phyloP scores from a whole-genome alignment of 495 filamentous ascomycete species.

The Saxispiralis lemnorum region DNA sequence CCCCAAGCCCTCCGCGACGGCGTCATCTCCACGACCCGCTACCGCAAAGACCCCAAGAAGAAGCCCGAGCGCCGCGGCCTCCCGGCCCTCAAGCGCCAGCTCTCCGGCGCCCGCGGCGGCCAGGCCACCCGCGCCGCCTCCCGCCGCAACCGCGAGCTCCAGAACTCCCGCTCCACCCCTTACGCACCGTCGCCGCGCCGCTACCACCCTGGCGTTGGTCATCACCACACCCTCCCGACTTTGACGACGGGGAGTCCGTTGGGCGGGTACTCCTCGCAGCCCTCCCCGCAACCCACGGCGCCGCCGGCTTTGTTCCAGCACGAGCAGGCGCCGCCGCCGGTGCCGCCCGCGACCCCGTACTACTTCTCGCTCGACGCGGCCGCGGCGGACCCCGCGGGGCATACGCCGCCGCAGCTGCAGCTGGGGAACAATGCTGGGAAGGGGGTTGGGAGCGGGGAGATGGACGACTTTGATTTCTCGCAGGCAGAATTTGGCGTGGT shows the following conservation, averaged over 20 bases:
- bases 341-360: conserved; percentile 6
- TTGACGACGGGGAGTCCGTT: not conserved
- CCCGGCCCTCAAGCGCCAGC: conserved; percentile 33
- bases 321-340: not conserved
- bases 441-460: not conserved
- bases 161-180: conserved; percentile 4
- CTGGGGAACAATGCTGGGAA: not conserved
- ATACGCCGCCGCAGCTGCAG: conserved; percentile 1
- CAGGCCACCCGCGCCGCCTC: conserved; percentile 28
- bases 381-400: not conserved
- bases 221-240: too few species aligned
- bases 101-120: conserved; percentile 39
- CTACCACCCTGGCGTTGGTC: conserved; percentile 1
- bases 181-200: not conserved
- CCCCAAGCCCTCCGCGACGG: conserved; percentile 34
- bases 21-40: conserved; percentile 60
- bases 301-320: not conserved
- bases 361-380: not conserved
- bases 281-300: not conserved
- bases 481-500: conserved; percentile 2
- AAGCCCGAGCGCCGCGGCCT: conserved; percentile 30
- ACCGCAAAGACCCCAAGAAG: conserved; percentile 33
- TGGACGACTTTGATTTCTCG: conserved; percentile 2
- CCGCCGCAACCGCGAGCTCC: conserved; percentile 8
- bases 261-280: not conserved